A percentile compares a stretch with the other conserved stretches of the same genome.
Conservation (phyloP, 768 basidiomycete genomes). For the Boletellus emodensis region DNA sequence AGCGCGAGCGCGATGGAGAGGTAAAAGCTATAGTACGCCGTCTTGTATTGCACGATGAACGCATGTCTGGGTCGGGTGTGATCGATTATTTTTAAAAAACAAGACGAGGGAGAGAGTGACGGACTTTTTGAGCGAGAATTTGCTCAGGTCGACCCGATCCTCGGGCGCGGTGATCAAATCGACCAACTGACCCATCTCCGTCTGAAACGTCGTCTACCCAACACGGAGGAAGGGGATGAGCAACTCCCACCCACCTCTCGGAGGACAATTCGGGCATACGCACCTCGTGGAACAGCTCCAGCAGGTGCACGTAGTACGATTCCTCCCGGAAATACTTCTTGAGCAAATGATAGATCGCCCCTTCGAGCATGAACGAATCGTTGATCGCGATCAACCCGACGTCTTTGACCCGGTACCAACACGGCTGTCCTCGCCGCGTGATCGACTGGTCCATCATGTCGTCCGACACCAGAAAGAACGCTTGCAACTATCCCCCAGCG, state of each 20-base stretch:
- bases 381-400: slow-evolving; percentile 85
- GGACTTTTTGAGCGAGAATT: slow-evolving; percentile 81
- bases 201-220: slow-evolving; percentile 80
- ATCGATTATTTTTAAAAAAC: too few relatives aligned
- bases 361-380: slow-evolving; percentile 95
- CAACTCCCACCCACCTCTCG: too few relatives aligned
- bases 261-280: slow-evolving; percentile 10
- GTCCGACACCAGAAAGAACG: slow-evolving; percentile 93
- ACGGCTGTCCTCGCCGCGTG: slow-evolving; percentile 91
- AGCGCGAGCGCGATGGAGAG: slow-evolving; percentile 95
- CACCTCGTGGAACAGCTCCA: slow-evolving; percentile 90
- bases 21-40: slow-evolving; percentile 97
- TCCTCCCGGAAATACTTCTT: slow-evolving; percentile 81
- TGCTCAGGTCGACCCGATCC: slow-evolving; percentile 76
- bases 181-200: slow-evolving; percentile 94
- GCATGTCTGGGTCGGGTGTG: too few relatives aligned
- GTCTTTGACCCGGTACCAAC: slow-evolving; percentile 76
- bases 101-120: slow-evolving; percentile 28
- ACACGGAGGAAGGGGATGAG: neutral
- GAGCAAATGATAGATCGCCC: slow-evolving; percentile 86
- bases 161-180: slow-evolving; percentile 96
- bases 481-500: too few relatives aligned
- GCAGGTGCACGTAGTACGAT: slow-evolving; percentile 79
- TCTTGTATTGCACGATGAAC: slow-evolving; percentile 95
- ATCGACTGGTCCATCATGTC: slow-evolving; percentile 97